phyloP scores from a whole-genome alignment of 2,329 filamentous ascomycete genomes.

The Phoma sp. region DNA sequence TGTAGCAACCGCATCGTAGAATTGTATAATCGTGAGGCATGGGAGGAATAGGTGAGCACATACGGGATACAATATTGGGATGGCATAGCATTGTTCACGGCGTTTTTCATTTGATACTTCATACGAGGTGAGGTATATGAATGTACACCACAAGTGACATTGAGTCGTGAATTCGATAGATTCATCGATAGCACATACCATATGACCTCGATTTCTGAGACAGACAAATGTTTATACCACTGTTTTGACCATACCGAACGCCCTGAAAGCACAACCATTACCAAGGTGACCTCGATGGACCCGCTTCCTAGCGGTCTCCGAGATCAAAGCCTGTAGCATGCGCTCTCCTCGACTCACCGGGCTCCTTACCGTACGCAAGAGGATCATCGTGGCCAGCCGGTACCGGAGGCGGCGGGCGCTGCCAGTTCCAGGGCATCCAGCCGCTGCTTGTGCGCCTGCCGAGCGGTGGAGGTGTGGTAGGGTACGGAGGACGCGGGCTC shows the following conservation, averaged over 20 bases:
- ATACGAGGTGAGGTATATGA: too few relatives aligned
- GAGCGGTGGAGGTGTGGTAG: conserved; percentile 40
- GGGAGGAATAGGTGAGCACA: background rate
- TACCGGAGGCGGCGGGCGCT: conserved; percentile 25
- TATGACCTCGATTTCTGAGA: too few relatives aligned
- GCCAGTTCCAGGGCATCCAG: conserved; percentile 61
- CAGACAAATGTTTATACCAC: background rate
- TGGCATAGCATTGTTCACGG: conserved; percentile 9
- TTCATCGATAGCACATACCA: background rate
- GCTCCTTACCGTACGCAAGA: conserved; percentile 43
- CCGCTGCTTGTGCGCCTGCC: conserved; percentile 44
- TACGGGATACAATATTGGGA: background rate
- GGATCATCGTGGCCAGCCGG: conserved; percentile 33
- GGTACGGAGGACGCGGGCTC: conserved; percentile 49
- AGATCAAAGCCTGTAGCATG: conserved; percentile 42
- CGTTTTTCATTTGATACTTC: conserved; percentile 1
- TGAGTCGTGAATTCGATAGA: background rate
- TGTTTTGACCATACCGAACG: conserved; percentile 10
- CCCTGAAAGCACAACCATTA: conserved; percentile 12
- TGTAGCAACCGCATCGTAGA: conserved; percentile 6
- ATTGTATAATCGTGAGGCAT: background rate
- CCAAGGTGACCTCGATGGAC: conserved; percentile 1
- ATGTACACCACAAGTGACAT: too few relatives aligned
- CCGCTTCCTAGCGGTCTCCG: conserved; percentile 35
- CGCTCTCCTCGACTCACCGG: conserved; percentile 29